These are phyloP conservation scores for Brassica incana DNA, from an alignment of 345 rosid species.

Conservation along the genomic window DNA sequence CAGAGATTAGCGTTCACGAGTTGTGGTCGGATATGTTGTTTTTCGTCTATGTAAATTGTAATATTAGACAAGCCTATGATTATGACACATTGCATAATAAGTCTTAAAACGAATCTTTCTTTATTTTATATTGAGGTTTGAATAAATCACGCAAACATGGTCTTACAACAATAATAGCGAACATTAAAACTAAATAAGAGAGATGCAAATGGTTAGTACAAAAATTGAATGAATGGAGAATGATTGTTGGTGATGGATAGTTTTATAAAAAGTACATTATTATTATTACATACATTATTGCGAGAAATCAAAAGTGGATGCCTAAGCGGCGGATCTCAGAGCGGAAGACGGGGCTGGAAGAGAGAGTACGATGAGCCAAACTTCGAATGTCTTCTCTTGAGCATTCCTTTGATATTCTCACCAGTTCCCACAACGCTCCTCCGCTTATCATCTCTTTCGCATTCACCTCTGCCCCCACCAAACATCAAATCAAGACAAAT, in stretches of 20 bases:
- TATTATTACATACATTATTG: neutral
- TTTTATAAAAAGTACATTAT: neutral
- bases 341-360: constrained; percentile 61
- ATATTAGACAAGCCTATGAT: constrained; percentile 28
- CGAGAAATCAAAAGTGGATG: constrained; percentile 51
- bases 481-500: neutral
- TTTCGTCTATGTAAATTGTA: constrained; percentile 33
- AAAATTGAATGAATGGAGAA: neutral
- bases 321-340: constrained; percentile 71
- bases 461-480: constrained; percentile 63
- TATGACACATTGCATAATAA: constrained; percentile 22
- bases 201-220: neutral
- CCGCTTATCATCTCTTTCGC: constrained; percentile 90
- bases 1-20: constrained; percentile 33
- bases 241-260: neutral
- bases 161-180: neutral
- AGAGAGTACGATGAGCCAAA: constrained; percentile 78
- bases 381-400: constrained; percentile 90
- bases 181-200: neutral
- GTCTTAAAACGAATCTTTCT: neutral
- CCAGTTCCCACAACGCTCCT: constrained; percentile 95
- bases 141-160: neutral
- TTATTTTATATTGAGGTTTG: constrained; percentile 1
- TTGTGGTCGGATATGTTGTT: constrained; percentile 11
- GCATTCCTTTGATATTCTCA: constrained; percentile 87